Base-by-base conservation (phyloP, 345 rosid species). In the Passiflora organensis region DNA sequence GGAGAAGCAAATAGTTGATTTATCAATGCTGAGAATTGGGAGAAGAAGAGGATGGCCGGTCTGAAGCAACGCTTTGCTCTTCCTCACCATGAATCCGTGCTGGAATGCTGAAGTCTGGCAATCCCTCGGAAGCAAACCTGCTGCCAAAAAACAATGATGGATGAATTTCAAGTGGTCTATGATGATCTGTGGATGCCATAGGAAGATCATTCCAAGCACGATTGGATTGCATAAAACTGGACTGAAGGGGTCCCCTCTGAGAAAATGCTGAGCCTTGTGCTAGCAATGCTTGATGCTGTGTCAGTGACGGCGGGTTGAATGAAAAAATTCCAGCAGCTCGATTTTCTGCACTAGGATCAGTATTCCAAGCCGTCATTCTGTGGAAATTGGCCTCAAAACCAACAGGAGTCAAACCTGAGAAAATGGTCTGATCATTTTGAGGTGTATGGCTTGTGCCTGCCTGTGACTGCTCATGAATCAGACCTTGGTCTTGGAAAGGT, bases 221-320 rank as follows among this genome's bases (percentile, higher is more conserved):
- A 69, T 81, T 44, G 16, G 86, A 65, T 13, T 74, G 79, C 14
- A 74, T 47, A 36, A 79, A 78, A 72, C 78, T 83, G 94, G 96
- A 80, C 89, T 85, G 94, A 83, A 85, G 87, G 83, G 91, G 70
- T 55, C 88, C 94, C 87, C 94, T 70, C 66, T 72, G 85, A 54
- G 75, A 60, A 41, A 65, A 72, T 36, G 67, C 62, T 25, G 65
- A 60, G 59, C 68, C 78, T 64, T 81, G 85, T 37, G 62, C 55
- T 43, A 75, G 58, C 72, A 83, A 44, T 42, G 72, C 67, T 45
- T 67, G 77, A 18, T 77, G 61, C 28, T 64, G 43, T 58, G 78
- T 28, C 60, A 77, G 24, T 28, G 67, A 53, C 16, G 70, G 64
- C 16, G 76, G 64, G 62, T 63, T 73, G 62, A 73, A 70, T 58